Base-by-base conservation (phyloP, 495 filamentous ascomycete species). In the Pyrenopolyporus hunteri region DNA sequence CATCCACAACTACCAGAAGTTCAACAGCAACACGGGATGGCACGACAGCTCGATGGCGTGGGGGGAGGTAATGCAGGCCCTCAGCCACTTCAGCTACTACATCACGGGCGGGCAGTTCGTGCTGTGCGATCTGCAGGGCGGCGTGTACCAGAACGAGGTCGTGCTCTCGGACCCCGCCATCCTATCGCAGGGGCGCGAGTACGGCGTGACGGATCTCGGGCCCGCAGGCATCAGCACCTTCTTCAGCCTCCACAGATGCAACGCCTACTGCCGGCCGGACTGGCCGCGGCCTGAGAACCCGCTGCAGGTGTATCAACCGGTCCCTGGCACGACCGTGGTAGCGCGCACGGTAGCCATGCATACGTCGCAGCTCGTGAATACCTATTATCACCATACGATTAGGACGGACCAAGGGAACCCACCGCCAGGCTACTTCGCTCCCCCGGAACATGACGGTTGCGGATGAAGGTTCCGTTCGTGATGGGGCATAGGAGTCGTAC, bases 11-110 rank as follows among this genome's bases (percentile, higher is more conserved):
- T 76, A 71, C 48, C 61, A 70, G 39, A 78, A 76, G 63, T 78
- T 77, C 67, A 77, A 77, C 57, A 78, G 73, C 59, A 77, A 77
- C 48, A 67, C 55, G 1, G 76, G 76, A 16, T 78, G 74, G 75
- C 55, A 5, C 26, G 47, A 70, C 57, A 35, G 37, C 5, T 53
- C 45, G 1, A 39, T 6, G 1, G 4, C 20, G 0, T 76, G 73
- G 71, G 53, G 66, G 5, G 43, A 71, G 44, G 64, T 63, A 5
- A 76, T 77, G 72, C 73, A 77, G 52, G 74, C 75, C 2, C 60
- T 78, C 29, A 76, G 74, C 52, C 75, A 78, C 57, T 77, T 78
- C 52, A 75, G 73, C 54, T 78, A 76, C 59, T 69, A 76, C 53
- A 20, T 72, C 25, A 51, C 74, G 0, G 64, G 69, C 13, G 73